Base-by-base conservation (phyloP, 805 yeast genomes). In the Candida ascalaphidarum region DNA sequence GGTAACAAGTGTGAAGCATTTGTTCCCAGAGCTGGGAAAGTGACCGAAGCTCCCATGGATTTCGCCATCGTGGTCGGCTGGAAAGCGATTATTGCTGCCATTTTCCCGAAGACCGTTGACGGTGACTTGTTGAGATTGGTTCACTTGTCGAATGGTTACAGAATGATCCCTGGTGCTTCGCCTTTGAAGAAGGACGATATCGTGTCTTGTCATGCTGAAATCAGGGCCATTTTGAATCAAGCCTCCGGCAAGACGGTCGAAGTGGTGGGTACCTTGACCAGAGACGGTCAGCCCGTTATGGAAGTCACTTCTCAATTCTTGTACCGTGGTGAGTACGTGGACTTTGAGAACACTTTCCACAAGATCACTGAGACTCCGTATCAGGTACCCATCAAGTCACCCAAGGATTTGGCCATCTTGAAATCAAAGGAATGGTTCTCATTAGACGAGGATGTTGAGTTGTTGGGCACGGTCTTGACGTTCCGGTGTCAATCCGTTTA, bases 391-490 rank as follows among this genome's bases (percentile, higher is more conserved):
- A 65, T 92, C 50, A 67, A 68, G 37, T 60, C 89, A 27, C 68
- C 83, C 25, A 86, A 84, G 68, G 97, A 92, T 50, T 79, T 86
- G 44, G 96, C 98, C 28, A 85, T 92, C 34, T 71, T 92, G 58
- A 74, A 75, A 50, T 84, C 97, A 15, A 92, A 92, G 71, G 97
- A 92, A 63, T 92, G 99, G 98, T 89, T 94, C 76, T 85, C 84
- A 50, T 69, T 83, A 44, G 81, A 77, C 39, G 65, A 68, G 46
- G 74, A 70, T 26, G 62, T 75, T 42, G 86, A 83, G 37, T 66
- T 92, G 46, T 67, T 83, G 44, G 74, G 77, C 50, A 75, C 86
- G 66, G 76, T 81, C 26, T 69, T 92, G 53, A 83, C 85, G 23
- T 89, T 92, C 72, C 79, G 96, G 61, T 78, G 85, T 46, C 78